Evolutionary conservation across 129 eudicot species (phyloP).

Genomic region (Sambucus nigra): DNA sequence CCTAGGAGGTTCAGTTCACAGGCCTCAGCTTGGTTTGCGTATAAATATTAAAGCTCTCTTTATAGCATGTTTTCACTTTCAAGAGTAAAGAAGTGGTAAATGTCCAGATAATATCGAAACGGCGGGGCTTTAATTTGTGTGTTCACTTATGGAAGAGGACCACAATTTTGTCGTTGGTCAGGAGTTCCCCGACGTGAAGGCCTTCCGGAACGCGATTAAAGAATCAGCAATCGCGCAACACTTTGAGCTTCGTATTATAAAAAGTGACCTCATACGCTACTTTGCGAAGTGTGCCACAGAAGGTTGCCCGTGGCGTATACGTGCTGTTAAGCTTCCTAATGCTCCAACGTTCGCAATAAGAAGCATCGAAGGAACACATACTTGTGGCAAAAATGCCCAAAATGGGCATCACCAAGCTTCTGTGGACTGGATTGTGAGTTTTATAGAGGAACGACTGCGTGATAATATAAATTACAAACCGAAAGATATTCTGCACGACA

Average conservation of each 20-base stretch:
- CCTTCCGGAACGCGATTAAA: slow-evolving; percentile 44
- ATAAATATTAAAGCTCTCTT: not conserved
- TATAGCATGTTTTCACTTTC: not conserved
- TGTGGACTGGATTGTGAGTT: slow-evolving; percentile 51
- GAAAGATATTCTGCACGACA: slow-evolving; percentile 48
- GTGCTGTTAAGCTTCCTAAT: slow-evolving; percentile 52
- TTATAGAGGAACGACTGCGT: slow-evolving; percentile 43
- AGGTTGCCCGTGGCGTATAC: slow-evolving; percentile 56
- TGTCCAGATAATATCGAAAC: not conserved
- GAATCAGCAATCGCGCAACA: slow-evolving; percentile 60
- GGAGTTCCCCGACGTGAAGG: slow-evolving; percentile 51
- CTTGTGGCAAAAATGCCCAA: slow-evolving; percentile 42
- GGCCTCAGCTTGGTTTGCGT: not conserved
- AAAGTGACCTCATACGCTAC: slow-evolving; percentile 41
- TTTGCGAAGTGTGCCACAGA: slow-evolving; percentile 49
- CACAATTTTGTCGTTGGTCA: slow-evolving; percentile 34
- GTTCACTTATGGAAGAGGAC: slow-evolving; percentile 25
- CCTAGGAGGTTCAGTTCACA: not conserved
- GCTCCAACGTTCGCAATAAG: slow-evolving; percentile 37
- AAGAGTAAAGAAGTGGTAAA: not conserved
- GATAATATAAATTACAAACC: slow-evolving; percentile 48
- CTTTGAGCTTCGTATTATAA: slow-evolving; percentile 42
- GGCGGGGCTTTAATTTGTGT: not conserved
- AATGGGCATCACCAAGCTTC: slow-evolving; percentile 56
- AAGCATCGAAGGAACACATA: slow-evolving; percentile 41